phyloP scores from a whole-genome alignment of 116 monocot genomes.

The Phalaenopsis hybrid region DNA sequence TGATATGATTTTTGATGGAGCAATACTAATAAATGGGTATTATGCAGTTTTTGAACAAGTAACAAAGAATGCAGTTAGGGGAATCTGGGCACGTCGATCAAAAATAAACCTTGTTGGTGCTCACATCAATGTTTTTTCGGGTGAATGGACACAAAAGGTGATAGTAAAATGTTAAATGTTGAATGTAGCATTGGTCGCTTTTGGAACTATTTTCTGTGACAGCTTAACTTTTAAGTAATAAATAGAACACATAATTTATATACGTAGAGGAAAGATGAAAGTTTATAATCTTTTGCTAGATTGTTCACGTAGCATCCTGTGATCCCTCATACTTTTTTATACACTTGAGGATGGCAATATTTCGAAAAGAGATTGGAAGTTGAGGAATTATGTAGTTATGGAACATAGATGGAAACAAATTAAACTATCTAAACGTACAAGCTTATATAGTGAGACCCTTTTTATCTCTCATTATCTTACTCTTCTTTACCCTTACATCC shows the following conservation, averaged over 20 bases:
- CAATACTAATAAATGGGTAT: slow-evolving; percentile 7
- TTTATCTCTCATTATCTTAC: background rate
- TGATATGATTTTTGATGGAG: background rate
- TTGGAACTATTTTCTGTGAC: background rate
- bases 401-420: background rate
- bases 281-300: background rate
- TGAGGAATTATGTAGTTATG: background rate
- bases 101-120: slow-evolving; percentile 94
- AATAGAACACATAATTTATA: too few species aligned
- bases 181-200: background rate
- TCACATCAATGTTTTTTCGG: slow-evolving; percentile 95
- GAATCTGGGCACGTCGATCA: slow-evolving; percentile 89
- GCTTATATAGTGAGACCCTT: background rate
- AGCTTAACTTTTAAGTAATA: background rate
- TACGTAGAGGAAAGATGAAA: background rate
- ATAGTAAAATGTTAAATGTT: background rate
- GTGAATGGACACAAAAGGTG: slow-evolving; percentile 99
- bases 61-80: slow-evolving; percentile 86
- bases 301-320: background rate
- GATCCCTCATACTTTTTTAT: background rate
- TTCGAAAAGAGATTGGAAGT: background rate
- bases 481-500: background rate
- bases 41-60: slow-evolving; percentile 86
- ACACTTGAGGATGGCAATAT: background rate
- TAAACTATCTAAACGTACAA: background rate